A percentile compares a stretch with the other conserved stretches of the same genome.
Conservation (phyloP, 495 filamentous ascomycete species). For the Lophiotrema nucula region DNA sequence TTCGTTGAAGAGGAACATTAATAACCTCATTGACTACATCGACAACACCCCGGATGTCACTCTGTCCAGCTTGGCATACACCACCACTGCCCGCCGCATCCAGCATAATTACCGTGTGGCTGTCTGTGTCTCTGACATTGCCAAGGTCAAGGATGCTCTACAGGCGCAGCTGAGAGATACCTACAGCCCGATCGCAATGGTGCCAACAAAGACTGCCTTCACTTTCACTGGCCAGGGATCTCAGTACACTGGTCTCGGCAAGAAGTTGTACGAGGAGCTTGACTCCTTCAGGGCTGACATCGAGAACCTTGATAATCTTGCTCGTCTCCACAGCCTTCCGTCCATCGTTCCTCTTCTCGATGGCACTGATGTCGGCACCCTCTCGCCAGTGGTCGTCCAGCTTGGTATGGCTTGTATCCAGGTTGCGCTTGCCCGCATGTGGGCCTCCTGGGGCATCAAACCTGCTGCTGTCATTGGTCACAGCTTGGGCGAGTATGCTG, state of each 20-base stretch:
- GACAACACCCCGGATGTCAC: conserved; percentile 49
- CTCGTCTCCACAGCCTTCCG: conserved; percentile 66
- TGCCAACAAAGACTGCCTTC: conserved; percentile 50
- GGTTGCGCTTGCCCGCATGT: conserved; percentile 80
- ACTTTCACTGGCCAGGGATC: conserved; percentile 55
- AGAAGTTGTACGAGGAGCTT: conserved; percentile 64
- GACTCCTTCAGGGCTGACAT: conserved; percentile 69
- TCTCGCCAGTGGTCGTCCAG: conserved; percentile 76
- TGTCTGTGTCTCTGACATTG: conserved; percentile 41
- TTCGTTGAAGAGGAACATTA: conserved; percentile 56
- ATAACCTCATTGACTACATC: conserved; percentile 52
- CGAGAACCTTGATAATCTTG: conserved; percentile 67
- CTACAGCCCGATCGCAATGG: conserved; percentile 48
- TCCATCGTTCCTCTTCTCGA: conserved; percentile 67
- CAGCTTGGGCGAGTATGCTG: conserved; percentile 85
- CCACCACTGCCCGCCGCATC: conserved; percentile 47
- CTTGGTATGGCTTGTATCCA: conserved; percentile 75
- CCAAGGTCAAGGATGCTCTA: conserved; percentile 42
- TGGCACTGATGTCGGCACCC: conserved; percentile 56
- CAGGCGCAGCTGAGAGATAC: conserved; percentile 43
- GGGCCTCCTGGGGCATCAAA: conserved; percentile 73
- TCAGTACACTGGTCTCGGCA: conserved; percentile 64
- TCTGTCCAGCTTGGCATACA: conserved; percentile 45
- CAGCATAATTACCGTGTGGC: conserved; percentile 49
- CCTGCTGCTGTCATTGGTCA: conserved; percentile 81